Evolutionary conservation across 2,329 filamentous ascomycete genomes (phyloP).

Genomic region (Pseudogymnoascus sp.): DNA sequence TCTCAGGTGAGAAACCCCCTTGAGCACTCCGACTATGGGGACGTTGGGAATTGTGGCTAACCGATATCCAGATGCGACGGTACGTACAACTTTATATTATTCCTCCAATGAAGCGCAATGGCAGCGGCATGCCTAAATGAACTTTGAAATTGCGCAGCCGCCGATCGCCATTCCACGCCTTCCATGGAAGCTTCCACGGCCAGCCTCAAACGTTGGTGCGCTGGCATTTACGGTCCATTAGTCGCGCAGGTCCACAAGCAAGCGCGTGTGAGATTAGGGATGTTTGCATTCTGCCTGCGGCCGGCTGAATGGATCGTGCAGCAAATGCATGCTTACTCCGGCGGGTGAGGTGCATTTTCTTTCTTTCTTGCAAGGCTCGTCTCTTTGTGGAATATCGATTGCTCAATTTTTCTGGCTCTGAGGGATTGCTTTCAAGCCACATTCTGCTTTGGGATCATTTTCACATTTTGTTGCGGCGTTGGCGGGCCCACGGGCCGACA

Average conservation of each 20-base stretch:
- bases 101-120: background rate
- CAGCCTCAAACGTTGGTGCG: slow-evolving; percentile 2
- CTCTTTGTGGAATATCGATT: background rate
- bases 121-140: background rate
- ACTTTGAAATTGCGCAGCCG: background rate
- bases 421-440: background rate
- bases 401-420: background rate
- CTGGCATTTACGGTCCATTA: background rate
- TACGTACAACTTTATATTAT: slow-evolving; percentile 38
- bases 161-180: background rate
- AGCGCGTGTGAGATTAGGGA: slow-evolving; percentile 3
- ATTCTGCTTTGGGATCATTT: background rate
- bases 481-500: background rate
- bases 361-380: background rate
- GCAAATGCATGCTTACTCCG: background rate
- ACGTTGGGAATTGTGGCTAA: slow-evolving; percentile 25
- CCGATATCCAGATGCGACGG: slow-evolving; percentile 47
- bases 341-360: background rate
- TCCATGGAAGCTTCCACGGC: background rate
- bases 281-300: background rate
- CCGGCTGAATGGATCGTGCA: slow-evolving; percentile 1
- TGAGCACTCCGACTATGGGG: background rate
- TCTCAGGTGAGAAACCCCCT: slow-evolving; percentile 44
- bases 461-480: background rate
- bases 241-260: slow-evolving; percentile 1